phyloP scores from a whole-genome alignment of 768 basidiomycete species.

The Phaeotremella skinneri region DNA sequence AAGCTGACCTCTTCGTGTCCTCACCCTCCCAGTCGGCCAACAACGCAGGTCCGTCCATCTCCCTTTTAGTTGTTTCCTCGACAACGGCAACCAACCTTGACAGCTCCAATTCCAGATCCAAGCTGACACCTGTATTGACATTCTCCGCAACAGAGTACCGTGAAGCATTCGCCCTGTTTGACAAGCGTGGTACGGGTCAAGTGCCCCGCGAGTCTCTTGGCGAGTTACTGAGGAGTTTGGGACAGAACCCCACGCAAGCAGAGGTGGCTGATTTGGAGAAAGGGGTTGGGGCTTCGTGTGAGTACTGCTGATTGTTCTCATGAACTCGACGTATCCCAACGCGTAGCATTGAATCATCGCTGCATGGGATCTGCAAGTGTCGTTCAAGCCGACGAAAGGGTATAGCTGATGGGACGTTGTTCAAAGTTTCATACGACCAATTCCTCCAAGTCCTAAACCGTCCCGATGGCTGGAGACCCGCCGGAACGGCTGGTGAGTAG shows the following conservation, averaged over 20 bases:
- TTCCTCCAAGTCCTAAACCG: slow-evolving; percentile 90
- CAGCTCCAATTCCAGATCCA: neutral
- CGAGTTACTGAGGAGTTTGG: slow-evolving; percentile 86
- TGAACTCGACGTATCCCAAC: neutral
- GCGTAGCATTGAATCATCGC: too few species aligned
- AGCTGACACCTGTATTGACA: neutral
- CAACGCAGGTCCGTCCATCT: slow-evolving; percentile 37
- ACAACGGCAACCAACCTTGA: neutral
- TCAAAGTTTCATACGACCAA: slow-evolving; percentile 81
- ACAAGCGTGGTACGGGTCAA: slow-evolving; percentile 89
- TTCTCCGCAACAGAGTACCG: slow-evolving; percentile 68
- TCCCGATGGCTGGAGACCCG: slow-evolving; percentile 94
- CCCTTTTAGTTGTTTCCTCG: too few species aligned
- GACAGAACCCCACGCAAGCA: slow-evolving; percentile 99
- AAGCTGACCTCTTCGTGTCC: too few species aligned
- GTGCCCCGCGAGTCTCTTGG: slow-evolving; percentile 86
- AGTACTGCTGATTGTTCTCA: slow-evolving; percentile 34
- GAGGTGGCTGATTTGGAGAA: slow-evolving; percentile 82
- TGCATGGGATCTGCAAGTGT: too few species aligned
- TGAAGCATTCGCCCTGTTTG: slow-evolving; percentile 96
- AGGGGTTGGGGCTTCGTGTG: slow-evolving; percentile 73
- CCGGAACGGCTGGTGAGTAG: slow-evolving; percentile 80
- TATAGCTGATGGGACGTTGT: slow-evolving; percentile 19
- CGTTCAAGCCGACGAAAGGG: neutral
- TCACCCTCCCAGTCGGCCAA: slow-evolving; percentile 31